phyloP scores from a whole-genome alignment of 139 green algal genomes.

The Micromonas pusilla region DNA sequence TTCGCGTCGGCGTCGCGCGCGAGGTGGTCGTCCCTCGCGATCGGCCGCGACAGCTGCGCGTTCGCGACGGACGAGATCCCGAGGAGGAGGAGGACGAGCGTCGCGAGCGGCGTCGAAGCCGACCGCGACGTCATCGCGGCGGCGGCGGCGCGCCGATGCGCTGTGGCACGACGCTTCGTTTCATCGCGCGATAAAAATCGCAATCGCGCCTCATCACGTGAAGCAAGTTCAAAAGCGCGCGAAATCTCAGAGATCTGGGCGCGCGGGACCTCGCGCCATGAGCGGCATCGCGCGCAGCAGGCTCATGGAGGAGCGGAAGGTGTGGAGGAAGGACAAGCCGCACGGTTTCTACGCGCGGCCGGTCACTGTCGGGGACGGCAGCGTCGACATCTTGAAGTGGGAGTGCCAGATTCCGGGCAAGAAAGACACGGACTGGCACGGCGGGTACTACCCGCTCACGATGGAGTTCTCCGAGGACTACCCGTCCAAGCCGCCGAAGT shows the following conservation, averaged over 20 bases:
- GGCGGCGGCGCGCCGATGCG: too few species aligned
- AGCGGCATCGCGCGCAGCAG: slow-evolving; percentile 60
- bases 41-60: slow-evolving; percentile 18
- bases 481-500: slow-evolving; percentile 91
- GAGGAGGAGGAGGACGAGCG: neutral
- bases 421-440: slow-evolving; percentile 78
- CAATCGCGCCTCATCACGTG: too few species aligned
- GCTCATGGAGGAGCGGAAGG: slow-evolving; percentile 82
- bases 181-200: too few species aligned
- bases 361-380: slow-evolving; percentile 63
- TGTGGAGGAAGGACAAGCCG: slow-evolving; percentile 91
- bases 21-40: slow-evolving; percentile 10
- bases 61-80: slow-evolving; percentile 1
- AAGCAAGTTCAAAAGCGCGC: neutral
- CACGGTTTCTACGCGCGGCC: slow-evolving; percentile 89
- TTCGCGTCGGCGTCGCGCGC: slow-evolving; percentile 6
- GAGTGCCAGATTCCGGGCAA: slow-evolving; percentile 91
- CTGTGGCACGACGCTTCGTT: too few species aligned
- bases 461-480: slow-evolving; percentile 91
- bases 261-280: slow-evolving; percentile 25
- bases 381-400: slow-evolving; percentile 85
- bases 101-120: neutral
- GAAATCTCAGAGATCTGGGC: neutral
- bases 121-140: neutral
- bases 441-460: slow-evolving; percentile 80